Evolutionary conservation across 495 filamentous ascomycete genomes (phyloP).

Genomic region (Cudoniella acicularis): DNA sequence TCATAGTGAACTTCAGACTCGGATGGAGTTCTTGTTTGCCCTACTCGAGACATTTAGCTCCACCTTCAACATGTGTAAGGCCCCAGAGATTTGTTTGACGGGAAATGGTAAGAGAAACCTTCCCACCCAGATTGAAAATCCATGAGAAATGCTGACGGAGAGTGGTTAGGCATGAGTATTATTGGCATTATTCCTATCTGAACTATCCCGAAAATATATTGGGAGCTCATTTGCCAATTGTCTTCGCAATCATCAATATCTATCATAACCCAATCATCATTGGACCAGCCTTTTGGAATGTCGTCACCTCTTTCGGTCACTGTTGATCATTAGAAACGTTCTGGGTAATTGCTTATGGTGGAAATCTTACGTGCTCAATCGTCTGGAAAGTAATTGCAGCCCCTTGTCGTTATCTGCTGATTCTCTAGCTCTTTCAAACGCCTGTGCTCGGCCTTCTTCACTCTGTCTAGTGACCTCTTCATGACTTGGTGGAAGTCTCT

Average conservation of each 20-base stretch:
- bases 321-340: constrained; percentile 1
- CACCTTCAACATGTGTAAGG: no score
- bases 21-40: no score
- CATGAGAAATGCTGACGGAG: neutral
- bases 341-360: neutral
- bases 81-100: no score
- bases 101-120: no score
- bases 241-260: constrained; percentile 9
- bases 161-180: neutral
- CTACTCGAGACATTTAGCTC: no score
- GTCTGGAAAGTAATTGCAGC: constrained; percentile 76
- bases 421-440: constrained; percentile 74
- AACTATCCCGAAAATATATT: neutral
- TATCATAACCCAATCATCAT: constrained; percentile 7
- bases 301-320: constrained; percentile 22
- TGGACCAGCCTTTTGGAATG: neutral
- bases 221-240: neutral
- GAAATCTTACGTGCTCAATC: constrained; percentile 87
- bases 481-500: constrained; percentile 84
- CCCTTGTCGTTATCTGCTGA: constrained; percentile 91
- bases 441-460: constrained; percentile 73
- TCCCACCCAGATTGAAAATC: neutral
- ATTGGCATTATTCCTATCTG: neutral
- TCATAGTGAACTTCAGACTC: no score
- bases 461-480: constrained; percentile 82